A percentile compares a stretch with the other conserved stretches of the same genome.
These are phyloP conservation scores for Baorangia bicolor DNA, from an alignment of 768 basidiomycete species.

Conservation along the genomic window DNA sequence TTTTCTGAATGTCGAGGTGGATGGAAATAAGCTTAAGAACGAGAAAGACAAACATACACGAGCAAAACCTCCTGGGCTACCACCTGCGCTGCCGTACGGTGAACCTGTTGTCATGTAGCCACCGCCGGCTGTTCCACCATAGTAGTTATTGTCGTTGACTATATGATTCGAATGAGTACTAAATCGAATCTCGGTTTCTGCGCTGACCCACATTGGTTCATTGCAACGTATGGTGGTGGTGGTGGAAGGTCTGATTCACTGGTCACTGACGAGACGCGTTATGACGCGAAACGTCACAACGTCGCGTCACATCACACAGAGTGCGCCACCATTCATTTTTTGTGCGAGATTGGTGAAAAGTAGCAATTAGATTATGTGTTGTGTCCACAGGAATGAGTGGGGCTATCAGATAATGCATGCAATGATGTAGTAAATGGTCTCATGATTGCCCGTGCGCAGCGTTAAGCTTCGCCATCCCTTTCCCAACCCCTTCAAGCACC, in stretches of 20 bases:
- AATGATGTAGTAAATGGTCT: not conserved
- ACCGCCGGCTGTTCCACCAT: slow-evolving; percentile 45
- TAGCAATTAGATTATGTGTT: not conserved
- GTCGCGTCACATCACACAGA: slow-evolving; percentile 16
- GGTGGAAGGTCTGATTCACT: not conserved
- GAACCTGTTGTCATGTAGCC: slow-evolving; percentile 62
- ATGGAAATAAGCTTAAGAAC: not conserved
- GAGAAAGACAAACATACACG: slow-evolving; percentile 34
- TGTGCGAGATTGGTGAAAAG: not conserved
- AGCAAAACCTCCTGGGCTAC: slow-evolving; percentile 58
- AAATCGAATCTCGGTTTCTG: not conserved
- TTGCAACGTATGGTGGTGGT: slow-evolving; percentile 17
- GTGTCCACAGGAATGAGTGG: slow-evolving; percentile 30
- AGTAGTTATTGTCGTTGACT: slow-evolving; percentile 42
- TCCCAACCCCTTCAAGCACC: slow-evolving; percentile 67
- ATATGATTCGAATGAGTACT: slow-evolving; percentile 4
- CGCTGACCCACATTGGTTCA: slow-evolving; percentile 44
- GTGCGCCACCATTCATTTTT: not conserved
- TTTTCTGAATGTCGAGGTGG: slow-evolving; percentile 29
- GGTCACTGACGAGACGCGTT: slow-evolving; percentile 19
- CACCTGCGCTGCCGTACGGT: slow-evolving; percentile 52
- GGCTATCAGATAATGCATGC: slow-evolving; percentile 13
- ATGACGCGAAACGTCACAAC: slow-evolving; percentile 29
- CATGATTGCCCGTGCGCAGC: slow-evolving; percentile 37
- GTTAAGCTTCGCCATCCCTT: slow-evolving; percentile 60